Base-by-base conservation (phyloP, 108 stramenopile species). In the Conticribra guillardii region DNA sequence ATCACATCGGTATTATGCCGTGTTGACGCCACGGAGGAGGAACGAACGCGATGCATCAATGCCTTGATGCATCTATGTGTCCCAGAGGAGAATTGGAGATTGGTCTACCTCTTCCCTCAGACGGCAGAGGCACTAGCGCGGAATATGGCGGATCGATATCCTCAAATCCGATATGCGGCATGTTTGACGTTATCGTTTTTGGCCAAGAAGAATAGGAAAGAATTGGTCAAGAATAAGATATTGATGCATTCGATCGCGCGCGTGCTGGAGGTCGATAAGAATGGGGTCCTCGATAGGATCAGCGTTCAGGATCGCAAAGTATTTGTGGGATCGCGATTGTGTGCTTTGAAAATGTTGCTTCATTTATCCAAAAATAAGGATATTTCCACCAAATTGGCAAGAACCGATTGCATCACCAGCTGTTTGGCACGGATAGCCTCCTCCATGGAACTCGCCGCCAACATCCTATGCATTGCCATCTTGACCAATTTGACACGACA, bases 101-200 rank as follows among this genome's bases (percentile, higher is more conserved):
- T 63, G 7, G 52, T 80, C 3, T 80, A 69, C 44, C 32, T 74
- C 4, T 74, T 74, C 32, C 73, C 73, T 5, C 61, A 74, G 28
- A 80, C 73, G 63, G 51, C 73, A 9, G 73, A 74, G 67, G 73
- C 79, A 15, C 56, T 80, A 45, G 68, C 73, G 21, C 28, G 68
- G 14, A 74, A 74, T 32, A 80, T 80, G 79, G 68, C 68, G 9
- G 79, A 80, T 60, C 68, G 60, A n/a, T 70, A 80, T 50, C 73
- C 79, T 18, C 64, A 67, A 26, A 74, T 80, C 49, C 73, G 73
- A 2, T 80, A 74, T 34, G 73, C 73, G n/a, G 73, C 73, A 22
- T 80, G 79, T 53, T 22, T 74, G 15, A 53, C 67, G 31, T 61
- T 69, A 31, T 68, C 55, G 9, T 80, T 74, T 33, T 51, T 80